Conservation (phyloP, 2,329 filamentous ascomycete genomes). For the Cladosporium sp. region DNA sequence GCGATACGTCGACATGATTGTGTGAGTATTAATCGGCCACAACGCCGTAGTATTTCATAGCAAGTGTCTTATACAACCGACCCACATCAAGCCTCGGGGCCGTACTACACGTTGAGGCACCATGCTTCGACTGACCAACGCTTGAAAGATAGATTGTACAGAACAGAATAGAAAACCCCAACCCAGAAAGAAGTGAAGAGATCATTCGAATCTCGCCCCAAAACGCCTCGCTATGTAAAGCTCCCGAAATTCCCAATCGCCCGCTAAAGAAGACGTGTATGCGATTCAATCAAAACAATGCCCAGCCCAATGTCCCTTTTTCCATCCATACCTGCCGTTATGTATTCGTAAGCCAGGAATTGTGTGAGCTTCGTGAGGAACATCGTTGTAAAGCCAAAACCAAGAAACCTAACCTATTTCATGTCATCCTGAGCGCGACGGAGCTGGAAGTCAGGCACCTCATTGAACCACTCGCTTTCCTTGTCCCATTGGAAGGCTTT, state of each 20-base stretch:
- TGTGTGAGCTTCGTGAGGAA: neutral
- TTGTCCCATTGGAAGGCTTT: constrained; percentile 91
- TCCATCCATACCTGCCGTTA: neutral
- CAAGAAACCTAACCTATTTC: constrained; percentile 16
- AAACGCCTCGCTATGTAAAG: constrained; percentile 6
- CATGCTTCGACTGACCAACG: no score
- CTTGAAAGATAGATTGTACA: neutral
- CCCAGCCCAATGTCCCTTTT: neutral
- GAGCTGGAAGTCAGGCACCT: constrained; percentile 78
- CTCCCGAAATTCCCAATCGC: neutral
- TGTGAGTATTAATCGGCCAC: no score
- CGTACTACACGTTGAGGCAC: no score
- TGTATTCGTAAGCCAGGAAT: neutral
- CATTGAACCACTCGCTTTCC: constrained; percentile 72
- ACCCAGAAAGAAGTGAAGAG: neutral
- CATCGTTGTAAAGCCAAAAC: neutral
- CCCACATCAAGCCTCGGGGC: no score
- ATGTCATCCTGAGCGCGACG: constrained; percentile 49
- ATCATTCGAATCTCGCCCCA: neutral
- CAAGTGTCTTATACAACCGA: no score
- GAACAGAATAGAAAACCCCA: neutral
- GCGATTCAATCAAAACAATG: neutral
- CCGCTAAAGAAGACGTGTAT: neutral
- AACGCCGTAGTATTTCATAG: no score
- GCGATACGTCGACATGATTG: no score